These are phyloP conservation scores for Suillus brevipes DNA, from an alignment of 768 basidiomycete species.

Conservation along the genomic window DNA sequence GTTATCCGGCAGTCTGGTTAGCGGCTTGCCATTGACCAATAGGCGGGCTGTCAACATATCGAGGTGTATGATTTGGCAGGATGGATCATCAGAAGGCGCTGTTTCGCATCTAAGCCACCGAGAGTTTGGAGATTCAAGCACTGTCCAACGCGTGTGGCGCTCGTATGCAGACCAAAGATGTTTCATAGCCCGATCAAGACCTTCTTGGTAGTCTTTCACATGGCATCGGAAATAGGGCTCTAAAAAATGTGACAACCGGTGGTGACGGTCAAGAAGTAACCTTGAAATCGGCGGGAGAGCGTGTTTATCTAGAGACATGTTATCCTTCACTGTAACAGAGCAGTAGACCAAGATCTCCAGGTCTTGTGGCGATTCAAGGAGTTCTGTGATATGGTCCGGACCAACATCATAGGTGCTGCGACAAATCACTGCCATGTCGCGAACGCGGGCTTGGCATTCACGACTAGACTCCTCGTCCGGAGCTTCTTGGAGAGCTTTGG, in stretches of 20 bases:
- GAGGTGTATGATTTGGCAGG: too few relatives aligned
- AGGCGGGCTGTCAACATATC: constrained; percentile 43
- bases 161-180: constrained; percentile 34
- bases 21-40: constrained; percentile 41
- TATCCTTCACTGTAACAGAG: constrained; percentile 33
- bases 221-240: constrained; percentile 18
- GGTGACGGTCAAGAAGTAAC: constrained; percentile 31
- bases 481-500: constrained; percentile 17
- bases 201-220: constrained; percentile 17
- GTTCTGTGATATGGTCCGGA: background rate
- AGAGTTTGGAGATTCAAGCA: constrained; percentile 17
- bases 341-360: constrained; percentile 34
- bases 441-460: constrained; percentile 12
- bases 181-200: constrained; percentile 32
- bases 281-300: constrained; percentile 14
- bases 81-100: background rate
- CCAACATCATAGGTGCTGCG: constrained; percentile 32
- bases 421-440: constrained; percentile 22
- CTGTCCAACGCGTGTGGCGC: constrained; percentile 25
- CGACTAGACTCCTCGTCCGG: background rate
- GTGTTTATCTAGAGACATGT: constrained; percentile 21
- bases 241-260: constrained; percentile 31
- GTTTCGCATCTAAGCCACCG: constrained; percentile 35
- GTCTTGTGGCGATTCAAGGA: constrained; percentile 27
- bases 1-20: constrained; percentile 37